phyloP scores from a whole-genome alignment of 768 basidiomycete genomes.

The Chalciporus chontae region DNA sequence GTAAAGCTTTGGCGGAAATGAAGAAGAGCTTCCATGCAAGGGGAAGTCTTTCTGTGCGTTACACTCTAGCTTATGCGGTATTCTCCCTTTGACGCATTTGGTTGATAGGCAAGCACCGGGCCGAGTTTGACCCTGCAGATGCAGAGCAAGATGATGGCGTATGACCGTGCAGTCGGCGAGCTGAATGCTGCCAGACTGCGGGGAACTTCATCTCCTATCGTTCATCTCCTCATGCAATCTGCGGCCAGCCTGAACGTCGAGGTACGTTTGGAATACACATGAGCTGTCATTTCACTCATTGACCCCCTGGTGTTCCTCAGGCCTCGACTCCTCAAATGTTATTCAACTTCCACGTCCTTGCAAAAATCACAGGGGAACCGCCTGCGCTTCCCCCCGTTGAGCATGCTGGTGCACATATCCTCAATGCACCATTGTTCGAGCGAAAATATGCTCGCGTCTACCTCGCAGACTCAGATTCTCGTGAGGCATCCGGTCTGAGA shows the following conservation, averaged over 20 bases:
- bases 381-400: constrained; percentile 72
- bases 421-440: constrained; percentile 76
- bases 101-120: constrained; percentile 38
- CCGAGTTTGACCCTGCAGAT: constrained; percentile 69
- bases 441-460: constrained; percentile 82
- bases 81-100: constrained; percentile 4
- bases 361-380: constrained; percentile 75
- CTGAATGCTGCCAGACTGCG: constrained; percentile 73
- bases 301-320: constrained; percentile 26
- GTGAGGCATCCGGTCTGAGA: constrained; percentile 62
- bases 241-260: constrained; percentile 56
- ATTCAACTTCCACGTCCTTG: constrained; percentile 68
- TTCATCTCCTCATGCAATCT: constrained; percentile 69
- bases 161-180: constrained; percentile 77
- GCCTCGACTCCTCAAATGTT: constrained; percentile 56
- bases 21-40: constrained; percentile 62
- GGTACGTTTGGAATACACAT: constrained; percentile 31
- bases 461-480: constrained; percentile 59
- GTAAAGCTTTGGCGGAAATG: constrained; percentile 51
- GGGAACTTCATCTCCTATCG: constrained; percentile 70
- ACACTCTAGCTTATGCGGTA: neutral
- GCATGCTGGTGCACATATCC: constrained; percentile 77
- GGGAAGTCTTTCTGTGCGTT: constrained; percentile 49
- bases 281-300: neutral
- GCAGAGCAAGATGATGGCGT: constrained; percentile 96